phyloP scores from a whole-genome alignment of 148 eudicot genomes.

The Rhododendron griersonianum region DNA sequence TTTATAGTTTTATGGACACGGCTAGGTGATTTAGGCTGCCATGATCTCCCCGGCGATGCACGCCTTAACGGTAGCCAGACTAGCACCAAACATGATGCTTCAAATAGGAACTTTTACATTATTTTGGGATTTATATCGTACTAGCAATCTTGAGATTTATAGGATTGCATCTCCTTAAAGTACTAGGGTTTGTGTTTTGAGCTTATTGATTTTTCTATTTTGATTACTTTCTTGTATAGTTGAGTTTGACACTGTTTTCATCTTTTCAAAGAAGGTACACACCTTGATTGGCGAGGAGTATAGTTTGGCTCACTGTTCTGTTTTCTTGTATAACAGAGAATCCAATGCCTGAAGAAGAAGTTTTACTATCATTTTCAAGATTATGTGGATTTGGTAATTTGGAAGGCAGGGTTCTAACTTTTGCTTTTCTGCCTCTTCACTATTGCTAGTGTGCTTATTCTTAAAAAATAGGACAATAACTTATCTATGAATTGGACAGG shows the following conservation, averaged over 20 bases:
- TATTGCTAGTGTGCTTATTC: background rate
- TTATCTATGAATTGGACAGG: constrained; percentile 42
- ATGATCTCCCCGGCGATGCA: background rate
- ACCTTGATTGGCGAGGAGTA: background rate
- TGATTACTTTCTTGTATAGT: background rate
- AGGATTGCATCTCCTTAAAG: background rate
- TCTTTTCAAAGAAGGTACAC: background rate
- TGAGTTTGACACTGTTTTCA: background rate
- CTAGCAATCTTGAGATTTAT: background rate
- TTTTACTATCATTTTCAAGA: constrained; percentile 91
- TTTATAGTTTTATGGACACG: background rate
- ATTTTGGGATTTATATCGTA: background rate
- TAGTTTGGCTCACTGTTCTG: constrained; percentile 12
- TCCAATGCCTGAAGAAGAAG: constrained; percentile 91
- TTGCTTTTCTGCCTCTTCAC: background rate
- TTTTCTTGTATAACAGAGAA: constrained; percentile 53
- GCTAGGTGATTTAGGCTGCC: background rate
- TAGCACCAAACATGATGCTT: background rate
- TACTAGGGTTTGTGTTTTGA: background rate
- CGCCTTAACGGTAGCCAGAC: background rate
- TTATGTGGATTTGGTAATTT: constrained; percentile 84
- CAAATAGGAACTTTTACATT: background rate
- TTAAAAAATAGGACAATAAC: background rate
- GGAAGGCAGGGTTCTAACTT: constrained; percentile 64
- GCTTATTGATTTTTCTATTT: background rate